phyloP scores from a whole-genome alignment of 331 rosid species.

The Malus hybrid region DNA sequence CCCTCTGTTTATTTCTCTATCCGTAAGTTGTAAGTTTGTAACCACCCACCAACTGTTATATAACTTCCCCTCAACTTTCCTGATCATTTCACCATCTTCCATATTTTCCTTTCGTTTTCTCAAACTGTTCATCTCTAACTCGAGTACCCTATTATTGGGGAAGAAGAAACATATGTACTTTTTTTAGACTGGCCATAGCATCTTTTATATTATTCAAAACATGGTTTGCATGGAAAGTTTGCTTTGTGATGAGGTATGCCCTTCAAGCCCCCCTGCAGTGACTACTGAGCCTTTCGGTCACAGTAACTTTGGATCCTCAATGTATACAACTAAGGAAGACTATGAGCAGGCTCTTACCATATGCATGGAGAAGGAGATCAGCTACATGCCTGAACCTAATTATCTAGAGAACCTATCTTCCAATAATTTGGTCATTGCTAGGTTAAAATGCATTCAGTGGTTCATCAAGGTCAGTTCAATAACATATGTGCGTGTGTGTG shows the following conservation, averaged over 20 bases:
- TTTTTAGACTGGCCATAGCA: neutral
- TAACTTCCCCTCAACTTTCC: neutral
- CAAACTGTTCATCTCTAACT: neutral
- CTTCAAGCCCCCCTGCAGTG: conserved; percentile 12
- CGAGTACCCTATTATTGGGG: neutral
- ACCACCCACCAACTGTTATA: neutral
- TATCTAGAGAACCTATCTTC: conserved; percentile 17
- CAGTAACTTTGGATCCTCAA: neutral
- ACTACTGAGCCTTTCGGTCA: neutral
- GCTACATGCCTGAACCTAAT: conserved; percentile 22
- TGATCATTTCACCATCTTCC: neutral
- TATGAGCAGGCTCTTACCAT: conserved; percentile 21
- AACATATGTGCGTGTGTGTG: neutral
- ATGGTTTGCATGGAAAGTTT: conserved; percentile 27
- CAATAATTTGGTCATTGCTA: conserved; percentile 21
- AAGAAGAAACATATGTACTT: neutral
- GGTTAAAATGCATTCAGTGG: conserved; percentile 41
- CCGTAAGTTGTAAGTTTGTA: neutral
- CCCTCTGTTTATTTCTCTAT: conserved; percentile 23
- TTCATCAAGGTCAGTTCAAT: conserved; percentile 36
- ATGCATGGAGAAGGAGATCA: conserved; percentile 30
- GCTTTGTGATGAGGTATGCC: conserved; percentile 49
- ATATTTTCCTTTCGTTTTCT: neutral
- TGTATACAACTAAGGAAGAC: conserved; percentile 15
- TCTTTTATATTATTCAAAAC: neutral